Conservation (phyloP, 768 basidiomycete genomes). For the Xerocomus potaroensis region DNA sequence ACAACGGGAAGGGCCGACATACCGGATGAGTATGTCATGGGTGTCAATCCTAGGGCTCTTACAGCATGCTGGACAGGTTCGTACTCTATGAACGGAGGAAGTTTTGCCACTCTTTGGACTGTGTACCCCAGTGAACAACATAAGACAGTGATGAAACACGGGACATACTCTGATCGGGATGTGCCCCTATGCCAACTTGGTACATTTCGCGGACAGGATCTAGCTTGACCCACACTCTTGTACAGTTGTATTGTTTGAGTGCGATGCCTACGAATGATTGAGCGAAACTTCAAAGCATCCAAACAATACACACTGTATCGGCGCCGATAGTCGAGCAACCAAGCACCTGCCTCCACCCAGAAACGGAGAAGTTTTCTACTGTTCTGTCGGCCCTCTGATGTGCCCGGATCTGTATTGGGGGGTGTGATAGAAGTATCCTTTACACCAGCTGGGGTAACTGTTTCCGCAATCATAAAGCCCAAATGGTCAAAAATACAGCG, state of each 20-base stretch:
- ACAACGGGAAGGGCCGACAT: constrained; percentile 9
- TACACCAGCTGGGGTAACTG: constrained; percentile 20
- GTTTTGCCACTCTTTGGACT: constrained; percentile 55
- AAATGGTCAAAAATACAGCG: constrained; percentile 38
- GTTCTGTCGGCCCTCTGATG: constrained; percentile 44
- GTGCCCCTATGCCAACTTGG: constrained; percentile 69
- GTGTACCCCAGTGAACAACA: constrained; percentile 12
- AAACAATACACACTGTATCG: constrained; percentile 36
- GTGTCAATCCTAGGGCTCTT: constrained; percentile 59
- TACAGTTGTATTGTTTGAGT: constrained; percentile 42
- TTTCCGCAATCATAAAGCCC: constrained; percentile 33
- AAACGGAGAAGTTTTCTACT: constrained; percentile 66
- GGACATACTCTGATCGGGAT: constrained; percentile 68
- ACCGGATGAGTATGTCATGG: constrained; percentile 64
- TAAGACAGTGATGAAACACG: background rate
- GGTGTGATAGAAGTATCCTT: constrained; percentile 48
- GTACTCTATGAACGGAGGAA: constrained; percentile 39
- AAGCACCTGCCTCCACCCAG: constrained; percentile 75
- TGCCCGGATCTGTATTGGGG: constrained; percentile 47
- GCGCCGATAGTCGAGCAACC: constrained; percentile 56
- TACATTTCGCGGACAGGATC: constrained; percentile 66
- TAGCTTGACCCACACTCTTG: constrained; percentile 46
- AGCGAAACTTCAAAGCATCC: constrained; percentile 9
- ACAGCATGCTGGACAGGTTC: constrained; percentile 38
- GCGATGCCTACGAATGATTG: constrained; percentile 35